Evolutionary conservation across 2,329 filamentous ascomycete species (phyloP), one percentile per base, ranked within the genome.

Genomic region (Cordyceps fumosorosea): DNA sequence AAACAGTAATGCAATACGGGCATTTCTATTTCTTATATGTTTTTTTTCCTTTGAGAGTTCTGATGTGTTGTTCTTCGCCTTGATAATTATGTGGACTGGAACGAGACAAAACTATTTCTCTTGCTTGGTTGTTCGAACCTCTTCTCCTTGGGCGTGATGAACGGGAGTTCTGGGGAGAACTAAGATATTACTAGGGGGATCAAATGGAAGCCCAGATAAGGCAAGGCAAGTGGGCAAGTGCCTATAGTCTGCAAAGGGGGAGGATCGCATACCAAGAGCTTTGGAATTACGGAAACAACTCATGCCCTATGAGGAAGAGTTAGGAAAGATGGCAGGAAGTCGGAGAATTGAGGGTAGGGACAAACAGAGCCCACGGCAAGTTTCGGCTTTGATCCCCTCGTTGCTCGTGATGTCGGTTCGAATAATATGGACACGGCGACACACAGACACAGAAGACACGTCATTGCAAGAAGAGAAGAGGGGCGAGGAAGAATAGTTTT

Each of bases 401-500:
- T 58, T 8, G 47, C 45, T 42, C 50, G 56, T 58, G 48, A 53
- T 45, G 57, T 22, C 34, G 26, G 26, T 53, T 60, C 37, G 40
- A 32, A 45, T 45, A 42, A 51, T 45, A 58, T 29, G 56, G 47
- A 51, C 45, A 42, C 22, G 54, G 29, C 42, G 32, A 58, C 56
- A 29, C 44, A 58, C 18, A 40, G 34, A 40, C 45, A 32, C 37
- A 44, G 29, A 29, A 5, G 26, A 45, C 12, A 37, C 48, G 40
- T 34, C 57, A 53, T 53, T 53, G 47, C 48, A 53, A 40, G 57
- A 45, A 48, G 48, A 54, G 58, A 60, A 60, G 57, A 60, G 24
- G 50, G 48, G 37, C 37, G 34, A 54, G 58, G n/a, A 60, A 60
- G 42, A 60, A 60, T 60, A 60, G 58, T 60, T 48, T 60, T 55